phyloP scores from a whole-genome alignment of 208 protist genomes.

The Trypanosoma theileri region DNA sequence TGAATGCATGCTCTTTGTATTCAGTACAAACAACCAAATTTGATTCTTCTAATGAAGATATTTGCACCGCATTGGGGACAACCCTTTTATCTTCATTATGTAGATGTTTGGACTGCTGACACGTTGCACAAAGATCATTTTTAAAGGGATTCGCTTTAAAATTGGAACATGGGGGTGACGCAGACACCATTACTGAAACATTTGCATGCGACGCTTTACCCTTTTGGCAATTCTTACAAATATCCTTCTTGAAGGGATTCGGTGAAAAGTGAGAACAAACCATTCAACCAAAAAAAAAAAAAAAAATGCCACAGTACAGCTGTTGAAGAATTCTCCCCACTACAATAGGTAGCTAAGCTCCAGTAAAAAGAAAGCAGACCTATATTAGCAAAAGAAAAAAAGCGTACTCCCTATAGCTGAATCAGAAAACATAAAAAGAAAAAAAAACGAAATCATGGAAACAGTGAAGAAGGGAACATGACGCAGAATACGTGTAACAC shows the following conservation, averaged over 20 bases:
- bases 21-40: neutral
- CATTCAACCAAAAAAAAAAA: conserved; percentile 3
- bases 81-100: conserved; percentile 1
- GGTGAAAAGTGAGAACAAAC: conserved; percentile 6
- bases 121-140: neutral
- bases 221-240: conserved; percentile 16
- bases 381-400: too few relatives aligned
- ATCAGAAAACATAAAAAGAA: too few relatives aligned
- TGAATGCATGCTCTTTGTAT: neutral
- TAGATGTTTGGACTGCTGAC: neutral
- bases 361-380: too few relatives aligned
- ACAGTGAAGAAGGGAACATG: too few relatives aligned
- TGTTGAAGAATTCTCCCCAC: too few relatives aligned
- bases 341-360: too few relatives aligned
- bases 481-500: too few relatives aligned
- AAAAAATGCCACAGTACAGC: too few relatives aligned
- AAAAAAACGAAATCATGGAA: too few relatives aligned
- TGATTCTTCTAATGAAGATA: too few relatives aligned
- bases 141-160: conserved; percentile 13
- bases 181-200: neutral
- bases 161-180: neutral
- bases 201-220: conserved; percentile 1
- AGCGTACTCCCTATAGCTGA: too few relatives aligned
- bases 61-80: neutral
- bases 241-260: conserved; percentile 19